These are phyloP conservation scores for Ochromonas danica DNA, from an alignment of 108 stramenopile genomes.

Conservation along the genomic window DNA sequence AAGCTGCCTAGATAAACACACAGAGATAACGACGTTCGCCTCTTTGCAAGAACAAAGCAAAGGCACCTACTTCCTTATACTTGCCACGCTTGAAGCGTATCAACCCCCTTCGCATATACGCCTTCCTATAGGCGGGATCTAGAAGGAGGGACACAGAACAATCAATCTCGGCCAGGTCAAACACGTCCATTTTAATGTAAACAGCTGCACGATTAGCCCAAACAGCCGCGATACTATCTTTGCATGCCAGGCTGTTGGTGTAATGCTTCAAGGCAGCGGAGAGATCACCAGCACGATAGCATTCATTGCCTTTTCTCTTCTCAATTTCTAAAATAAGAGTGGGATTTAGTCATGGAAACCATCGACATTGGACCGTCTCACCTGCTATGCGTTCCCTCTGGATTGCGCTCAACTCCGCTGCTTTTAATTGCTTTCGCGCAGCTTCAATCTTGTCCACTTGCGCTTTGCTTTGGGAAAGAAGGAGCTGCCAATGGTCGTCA, in stretches of 20 bases:
- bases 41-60: too few relatives aligned
- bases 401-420: not conserved
- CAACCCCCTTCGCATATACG: not conserved
- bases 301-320: conserved; percentile 67
- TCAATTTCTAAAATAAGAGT: conserved; percentile 52
- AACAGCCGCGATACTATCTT: not conserved
- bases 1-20: too few relatives aligned
- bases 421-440: not conserved
- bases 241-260: not conserved
- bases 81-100: conserved; percentile 23
- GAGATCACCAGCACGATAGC: conserved; percentile 49
- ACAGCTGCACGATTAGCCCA: conserved; percentile 30
- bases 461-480: not conserved
- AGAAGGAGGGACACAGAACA: not conserved
- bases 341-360: conserved; percentile 41
- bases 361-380: conserved; percentile 32
- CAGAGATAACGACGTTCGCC: too few relatives aligned
- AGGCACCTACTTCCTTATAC: conserved; percentile 18
- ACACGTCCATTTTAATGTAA: conserved; percentile 2
- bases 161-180: conserved; percentile 24
- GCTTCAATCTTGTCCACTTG: not conserved
- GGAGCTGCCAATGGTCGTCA: not conserved
- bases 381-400: not conserved
- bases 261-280: conserved; percentile 56
- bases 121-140: not conserved